These are phyloP conservation scores for Geotrichum citri-aurantii DNA, from an alignment of 1,139 yeast species.

Conservation along the genomic window DNA sequence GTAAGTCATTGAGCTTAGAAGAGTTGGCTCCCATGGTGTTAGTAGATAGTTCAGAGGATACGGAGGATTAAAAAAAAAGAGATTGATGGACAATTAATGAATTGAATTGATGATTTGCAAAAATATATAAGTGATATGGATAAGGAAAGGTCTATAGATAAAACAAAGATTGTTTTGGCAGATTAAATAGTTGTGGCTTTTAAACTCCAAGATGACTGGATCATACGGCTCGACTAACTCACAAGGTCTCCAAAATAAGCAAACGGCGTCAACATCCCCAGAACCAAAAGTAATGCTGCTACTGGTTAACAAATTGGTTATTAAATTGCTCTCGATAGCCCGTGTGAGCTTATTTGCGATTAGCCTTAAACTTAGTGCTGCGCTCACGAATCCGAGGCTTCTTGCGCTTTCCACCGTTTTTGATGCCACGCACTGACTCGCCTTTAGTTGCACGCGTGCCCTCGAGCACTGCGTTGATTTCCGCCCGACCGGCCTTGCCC, in stretches of 20 bases:
- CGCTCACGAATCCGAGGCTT: constrained; percentile 66
- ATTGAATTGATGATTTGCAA: background rate
- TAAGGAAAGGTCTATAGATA: background rate
- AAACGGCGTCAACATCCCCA: background rate
- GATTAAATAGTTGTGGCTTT: background rate
- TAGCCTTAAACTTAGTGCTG: constrained; percentile 50
- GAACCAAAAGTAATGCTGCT: background rate
- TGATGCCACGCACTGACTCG: constrained; percentile 38
- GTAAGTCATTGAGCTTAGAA: constrained; percentile 5
- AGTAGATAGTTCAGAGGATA: no score
- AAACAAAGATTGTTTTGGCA: background rate
- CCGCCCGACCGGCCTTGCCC: constrained; percentile 74
- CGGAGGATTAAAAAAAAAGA: background rate
- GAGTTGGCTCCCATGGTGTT: constrained; percentile 11
- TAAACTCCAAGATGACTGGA: background rate
- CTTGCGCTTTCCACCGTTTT: constrained; percentile 31
- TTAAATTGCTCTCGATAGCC: background rate
- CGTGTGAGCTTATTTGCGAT: constrained; percentile 1
- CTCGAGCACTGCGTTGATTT: constrained; percentile 58
- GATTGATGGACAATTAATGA: background rate
- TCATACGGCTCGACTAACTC: background rate
- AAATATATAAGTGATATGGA: background rate
- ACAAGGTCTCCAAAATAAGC: background rate
- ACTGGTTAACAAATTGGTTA: background rate
- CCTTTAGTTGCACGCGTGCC: constrained; percentile 81